Conservation (phyloP, 192 early-diverging fungal species). For the Backusella mclennaniae region DNA sequence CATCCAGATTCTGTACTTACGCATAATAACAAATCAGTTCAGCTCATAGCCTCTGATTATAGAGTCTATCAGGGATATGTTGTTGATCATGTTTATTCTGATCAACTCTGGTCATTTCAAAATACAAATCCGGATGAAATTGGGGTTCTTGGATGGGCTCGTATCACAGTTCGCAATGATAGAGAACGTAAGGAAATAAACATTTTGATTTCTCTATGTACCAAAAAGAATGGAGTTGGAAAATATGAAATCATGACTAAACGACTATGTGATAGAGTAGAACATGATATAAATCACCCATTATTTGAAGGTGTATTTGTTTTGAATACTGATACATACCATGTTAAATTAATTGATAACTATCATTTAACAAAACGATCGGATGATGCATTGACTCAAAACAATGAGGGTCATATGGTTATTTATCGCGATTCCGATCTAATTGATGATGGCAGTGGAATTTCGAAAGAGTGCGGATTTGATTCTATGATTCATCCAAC, state of each 20-base stretch:
- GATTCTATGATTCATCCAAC: background rate
- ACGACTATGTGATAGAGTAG: background rate
- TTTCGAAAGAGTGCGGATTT: slow-evolving; percentile 6
- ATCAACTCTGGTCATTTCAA: slow-evolving; percentile 23
- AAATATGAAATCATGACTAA: background rate
- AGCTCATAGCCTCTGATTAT: slow-evolving; percentile 32
- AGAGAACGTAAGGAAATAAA: background rate
- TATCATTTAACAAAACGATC: slow-evolving; percentile 53
- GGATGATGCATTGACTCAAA: slow-evolving; percentile 45
- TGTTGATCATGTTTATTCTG: slow-evolving; percentile 24
- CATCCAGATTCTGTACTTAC: slow-evolving; percentile 58
- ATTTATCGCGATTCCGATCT: slow-evolving; percentile 67
- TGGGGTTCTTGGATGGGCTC: slow-evolving; percentile 59
- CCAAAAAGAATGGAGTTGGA: too few relatives aligned
- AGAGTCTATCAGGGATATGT: slow-evolving; percentile 58
- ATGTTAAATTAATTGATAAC: slow-evolving; percentile 52
- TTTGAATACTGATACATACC: slow-evolving; percentile 51
- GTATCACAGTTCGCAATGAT: slow-evolving; percentile 46
- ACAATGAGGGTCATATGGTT: slow-evolving; percentile 42
- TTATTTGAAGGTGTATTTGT: slow-evolving; percentile 61
- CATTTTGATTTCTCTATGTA: background rate
- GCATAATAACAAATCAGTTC: slow-evolving; percentile 27
- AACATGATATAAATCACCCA: slow-evolving; percentile 27
- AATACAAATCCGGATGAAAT: slow-evolving; percentile 36
- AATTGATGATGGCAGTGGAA: background rate